Evolutionary conservation across 192 early-diverging fungal species (phyloP), one percentile per base, ranked within the genome.

Genomic region (Backusella sp.): DNA sequence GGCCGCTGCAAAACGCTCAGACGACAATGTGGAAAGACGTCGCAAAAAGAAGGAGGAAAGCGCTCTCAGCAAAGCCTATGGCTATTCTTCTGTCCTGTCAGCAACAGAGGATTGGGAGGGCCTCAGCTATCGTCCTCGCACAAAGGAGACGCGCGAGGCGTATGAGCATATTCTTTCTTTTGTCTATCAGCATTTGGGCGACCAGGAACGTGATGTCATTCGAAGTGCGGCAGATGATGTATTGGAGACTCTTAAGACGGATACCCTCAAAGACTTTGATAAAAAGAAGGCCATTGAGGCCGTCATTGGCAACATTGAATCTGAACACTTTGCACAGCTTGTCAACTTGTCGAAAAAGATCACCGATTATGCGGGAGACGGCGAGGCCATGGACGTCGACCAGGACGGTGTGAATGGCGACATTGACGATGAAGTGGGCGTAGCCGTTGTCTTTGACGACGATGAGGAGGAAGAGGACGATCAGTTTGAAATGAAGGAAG

Each of bases 391-490:
- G 76, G 87, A 80, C 34, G 87, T 83, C 4, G 94, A 92, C 49
- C 87, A 84, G 37, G 86, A 84, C 26, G 86, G 84, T 34, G 82
- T 74, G 8, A 86, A 79, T 6, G 91, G 81, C 66, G 90, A 86
- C 6, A 89, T 88, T 36, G 97, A 96, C 53, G 95, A 98, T 53
- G 93, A 96, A 76, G 81, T 92, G 12, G 97, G 96, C 62, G 95
- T 99, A 19, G 96, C 97, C 4, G 97, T 99, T 17, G 93, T 96
- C 1, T 97, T 99, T 83, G 97, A 96, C 75, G 97, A 97, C 14
- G 96, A 98, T 21, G 92, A 94, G 6, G 93, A 94, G 17, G 92
- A 93, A 66, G 91, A 84, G 32, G 89, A 88, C 42, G 92, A 90
- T 65, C 86, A 90, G 53, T 85, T 87, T 68, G 90, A 91, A 74